Conservation (phyloP, 148 eudicot species). For the Nepenthes mirabilis region DNA sequence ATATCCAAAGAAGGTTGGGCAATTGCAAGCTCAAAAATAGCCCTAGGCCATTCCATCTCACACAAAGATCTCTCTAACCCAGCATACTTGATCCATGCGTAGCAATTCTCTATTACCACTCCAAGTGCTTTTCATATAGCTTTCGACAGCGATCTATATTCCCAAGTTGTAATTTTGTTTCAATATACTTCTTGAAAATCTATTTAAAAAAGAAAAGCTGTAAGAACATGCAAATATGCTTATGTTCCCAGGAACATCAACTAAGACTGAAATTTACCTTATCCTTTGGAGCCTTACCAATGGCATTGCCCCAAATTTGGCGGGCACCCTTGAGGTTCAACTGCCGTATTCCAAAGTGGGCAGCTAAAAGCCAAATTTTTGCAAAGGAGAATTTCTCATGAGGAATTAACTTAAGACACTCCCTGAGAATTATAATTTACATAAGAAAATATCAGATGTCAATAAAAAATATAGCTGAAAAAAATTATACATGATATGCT, state of each 20-base stretch:
- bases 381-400: conserved; percentile 83
- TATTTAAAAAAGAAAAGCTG: conserved; percentile 8
- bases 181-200: conserved; percentile 95
- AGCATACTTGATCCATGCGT: conserved; percentile 89
- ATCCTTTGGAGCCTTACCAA: conserved; percentile 92
- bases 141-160: conserved; percentile 83
- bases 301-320: conserved; percentile 70
- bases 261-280: conserved; percentile 29
- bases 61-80: conserved; percentile 75
- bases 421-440: conserved; percentile 22
- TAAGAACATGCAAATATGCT: neutral
- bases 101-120: conserved; percentile 93
- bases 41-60: conserved; percentile 81
- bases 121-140: conserved; percentile 79
- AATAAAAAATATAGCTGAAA: neutral
- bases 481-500: neutral
- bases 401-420: conserved; percentile 40
- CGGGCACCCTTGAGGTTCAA: conserved; percentile 71
- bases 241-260: neutral
- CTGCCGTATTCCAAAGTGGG: conserved; percentile 90
- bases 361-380: conserved; percentile 86
- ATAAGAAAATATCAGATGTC: conserved; percentile 2
- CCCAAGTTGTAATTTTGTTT: conserved; percentile 77
- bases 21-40: conserved; percentile 87
- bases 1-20: conserved; percentile 90